Evolutionary conservation across 768 basidiomycete species (phyloP).

Genomic region (Boletus rex-veris): DNA sequence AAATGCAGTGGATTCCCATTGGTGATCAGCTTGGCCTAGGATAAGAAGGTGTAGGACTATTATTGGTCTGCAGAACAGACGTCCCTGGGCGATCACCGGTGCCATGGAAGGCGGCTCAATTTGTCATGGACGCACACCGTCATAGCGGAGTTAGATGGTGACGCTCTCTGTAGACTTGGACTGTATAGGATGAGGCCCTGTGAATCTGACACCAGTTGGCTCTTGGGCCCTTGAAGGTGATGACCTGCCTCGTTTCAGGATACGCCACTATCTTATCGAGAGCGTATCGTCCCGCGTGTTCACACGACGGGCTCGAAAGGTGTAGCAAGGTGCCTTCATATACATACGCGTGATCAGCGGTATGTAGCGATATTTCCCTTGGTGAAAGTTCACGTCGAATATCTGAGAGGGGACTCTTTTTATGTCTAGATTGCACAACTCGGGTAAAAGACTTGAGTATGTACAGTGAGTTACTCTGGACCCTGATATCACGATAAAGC

Average conservation of each 20-base stretch:
- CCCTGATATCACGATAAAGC: conserved; percentile 10
- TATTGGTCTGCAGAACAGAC: conserved; percentile 1
- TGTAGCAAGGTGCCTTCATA: conserved; percentile 16
- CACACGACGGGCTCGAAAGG: conserved; percentile 21
- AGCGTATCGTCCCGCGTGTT: conserved; percentile 8
- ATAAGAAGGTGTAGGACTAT: conserved; percentile 3
- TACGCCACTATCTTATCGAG: conserved; percentile 15
- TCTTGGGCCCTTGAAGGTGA: background rate
- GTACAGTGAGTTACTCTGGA: background rate
- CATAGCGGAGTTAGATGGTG: conserved; percentile 6
- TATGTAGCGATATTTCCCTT: background rate
- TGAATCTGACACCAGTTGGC: background rate
- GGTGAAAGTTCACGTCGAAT: background rate
- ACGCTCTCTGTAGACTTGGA: background rate
- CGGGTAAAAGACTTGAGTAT: too few relatives aligned
- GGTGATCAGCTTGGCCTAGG: conserved; percentile 9
- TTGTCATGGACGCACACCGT: background rate
- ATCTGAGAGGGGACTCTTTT: background rate
- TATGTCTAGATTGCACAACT: conserved; percentile 12
- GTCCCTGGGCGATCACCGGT: conserved; percentile 9
- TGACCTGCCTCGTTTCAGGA: conserved; percentile 5
- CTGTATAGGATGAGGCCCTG: background rate
- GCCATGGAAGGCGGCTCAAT: background rate
- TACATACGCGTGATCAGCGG: background rate
- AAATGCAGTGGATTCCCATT: background rate